Percentiles rank a stretch among this genome's conserved stretches.
phyloP scores from a whole-genome alignment of 176 grass and related monocot species.

The sorghum (Sorghum bicolor) region Sorghum_bicolor_NCBIv3 NC_012874.2:64302001-64302500 shows the following conservation, averaged over 20 bases:
- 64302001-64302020: not conserved
- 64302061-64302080: slow-evolving; percentile 44
- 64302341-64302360: not conserved
- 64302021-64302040: no score
- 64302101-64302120: not conserved
- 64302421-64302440: not conserved
- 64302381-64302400: not conserved
- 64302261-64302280: not conserved
- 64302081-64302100: slow-evolving; percentile 27
- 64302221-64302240: slow-evolving; percentile 58
- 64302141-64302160: slow-evolving; percentile 14
- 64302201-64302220: slow-evolving; percentile 67
- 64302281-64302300: not conserved
- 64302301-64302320: not conserved
- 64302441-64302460: slow-evolving; percentile 6
- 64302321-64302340: no score
- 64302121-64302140: slow-evolving; percentile 48
- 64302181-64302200: slow-evolving; percentile 51
- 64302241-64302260: slow-evolving; percentile 49
- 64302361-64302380: slow-evolving; percentile 13
- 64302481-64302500: not conserved
- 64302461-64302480: not conserved
- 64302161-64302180: slow-evolving; percentile 37
- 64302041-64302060: not conserved
- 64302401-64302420: slow-evolving; percentile 1